Conservation (phyloP, 1,284 basidiomycete species). For the Malassezia cuniculi region DNA sequence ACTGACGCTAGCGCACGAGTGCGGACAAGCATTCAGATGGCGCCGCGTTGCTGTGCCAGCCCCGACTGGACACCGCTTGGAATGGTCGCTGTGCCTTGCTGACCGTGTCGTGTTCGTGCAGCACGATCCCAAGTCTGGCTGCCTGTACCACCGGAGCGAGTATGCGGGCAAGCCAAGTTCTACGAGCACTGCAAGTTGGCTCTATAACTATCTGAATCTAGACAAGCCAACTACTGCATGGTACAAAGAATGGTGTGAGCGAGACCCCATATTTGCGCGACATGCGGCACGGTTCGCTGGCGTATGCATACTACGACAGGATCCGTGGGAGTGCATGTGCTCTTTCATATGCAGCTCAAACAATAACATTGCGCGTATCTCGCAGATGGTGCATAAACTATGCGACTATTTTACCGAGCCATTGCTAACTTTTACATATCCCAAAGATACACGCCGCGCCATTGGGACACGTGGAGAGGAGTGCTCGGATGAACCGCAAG, state of each 20-base stretch:
- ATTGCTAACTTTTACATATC: conserved; percentile 47
- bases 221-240: conserved; percentile 60
- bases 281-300: conserved; percentile 54
- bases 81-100: conserved; percentile 39
- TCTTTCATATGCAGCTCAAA: conserved; percentile 92
- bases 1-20: conserved; percentile 38
- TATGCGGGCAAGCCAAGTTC: conserved; percentile 2
- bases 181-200: conserved; percentile 57
- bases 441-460: background rate
- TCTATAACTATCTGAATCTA: conserved; percentile 81
- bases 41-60: conserved; percentile 24
- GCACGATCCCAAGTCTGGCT: conserved; percentile 29
- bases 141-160: conserved; percentile 31
- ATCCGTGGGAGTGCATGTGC: conserved; percentile 61
- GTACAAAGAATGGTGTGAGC: conserved; percentile 61
- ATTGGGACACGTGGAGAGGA: background rate
- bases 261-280: conserved; percentile 63
- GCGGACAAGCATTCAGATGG: conserved; percentile 44
- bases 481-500: conserved; percentile 2
- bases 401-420: conserved; percentile 51
- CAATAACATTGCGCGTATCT: conserved; percentile 59
- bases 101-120: conserved; percentile 39
- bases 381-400: conserved; percentile 43
- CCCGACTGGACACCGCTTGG: conserved; percentile 4
- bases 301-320: conserved; percentile 67